Evolutionary conservation across 371 early-diverging fungal genomes (phyloP), one percentile per base, ranked within the genome.

Genomic region (Massospora cicadina): DNA sequence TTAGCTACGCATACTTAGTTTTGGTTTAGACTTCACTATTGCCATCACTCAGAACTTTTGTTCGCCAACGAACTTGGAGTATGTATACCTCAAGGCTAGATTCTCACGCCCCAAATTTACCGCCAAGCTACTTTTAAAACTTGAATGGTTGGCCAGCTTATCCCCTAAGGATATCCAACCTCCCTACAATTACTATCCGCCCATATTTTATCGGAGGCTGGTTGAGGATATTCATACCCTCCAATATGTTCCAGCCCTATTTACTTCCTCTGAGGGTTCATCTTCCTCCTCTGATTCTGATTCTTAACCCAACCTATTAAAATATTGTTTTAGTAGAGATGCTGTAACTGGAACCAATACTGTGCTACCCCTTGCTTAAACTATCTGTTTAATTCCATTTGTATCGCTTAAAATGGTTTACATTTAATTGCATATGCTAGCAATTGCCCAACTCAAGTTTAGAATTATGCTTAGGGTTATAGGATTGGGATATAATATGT

Each of bases 41-140:
- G 89, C 88, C 10, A 79, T 88, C 24, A 90, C 90, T 12, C 90
- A 90, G 68, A 88, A 90, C 73, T 87, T 85, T 66, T 86, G 86
- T 65, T 84, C 86, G 0, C 74, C 75, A 0, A 81, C 85, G 21
- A 84, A 83, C 66, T 74, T 85, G n/a, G 90, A 90, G 64, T 70
- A 71, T 25, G 87, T 89, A 0, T 88, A 81, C 76, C 74, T 88
- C 2, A 67, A 73, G 53, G 85, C 89, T 1, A 77, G 90, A 2
- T 75, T 78, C 65, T 72, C 80, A 0, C 80, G 88, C n/a, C 90
- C 90, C 24, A 79, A 82, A 58, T 65, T 89, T 33, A 83, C 85
- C 0, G 73, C 69, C 30, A 79, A 81, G 57, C 66, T 89, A 10
- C 68, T 67, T 21, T 65, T 71, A 17, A 69, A 80, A 65, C 71